Evolutionary conservation across 495 filamentous ascomycete genomes (phyloP).

Genomic region (Penicillium argentinense): DNA sequence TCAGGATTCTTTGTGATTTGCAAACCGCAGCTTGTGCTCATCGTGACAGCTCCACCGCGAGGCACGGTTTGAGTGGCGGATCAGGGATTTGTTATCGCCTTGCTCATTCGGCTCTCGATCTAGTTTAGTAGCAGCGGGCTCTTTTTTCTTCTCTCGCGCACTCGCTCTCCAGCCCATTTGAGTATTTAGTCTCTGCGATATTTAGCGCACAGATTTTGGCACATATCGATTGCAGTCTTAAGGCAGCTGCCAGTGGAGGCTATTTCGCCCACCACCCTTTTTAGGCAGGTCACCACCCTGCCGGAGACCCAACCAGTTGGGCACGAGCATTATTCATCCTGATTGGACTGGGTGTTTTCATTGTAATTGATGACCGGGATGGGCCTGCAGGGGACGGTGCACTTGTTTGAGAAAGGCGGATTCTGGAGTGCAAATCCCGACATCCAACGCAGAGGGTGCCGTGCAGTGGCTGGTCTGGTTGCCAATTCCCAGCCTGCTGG

Average conservation of each 20-base stretch:
- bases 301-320: not conserved
- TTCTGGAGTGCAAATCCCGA: not conserved
- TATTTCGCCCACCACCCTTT: not conserved
- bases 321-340: not conserved
- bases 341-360: not conserved
- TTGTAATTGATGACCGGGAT: constrained; percentile 1
- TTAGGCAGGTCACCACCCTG: not conserved
- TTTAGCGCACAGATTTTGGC: no score
- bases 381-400: constrained; percentile 5
- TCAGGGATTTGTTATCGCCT: constrained; percentile 10
- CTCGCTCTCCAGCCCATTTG: not conserved
- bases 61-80: constrained; percentile 7
- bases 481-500: constrained; percentile 23
- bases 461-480: constrained; percentile 22
- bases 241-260: no score
- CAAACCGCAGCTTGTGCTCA: not conserved
- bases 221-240: no score
- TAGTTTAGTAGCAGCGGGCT: constrained; percentile 6
- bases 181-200: not conserved
- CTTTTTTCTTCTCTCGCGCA: not conserved
- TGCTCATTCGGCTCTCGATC: constrained; percentile 6
- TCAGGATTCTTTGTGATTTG: not conserved
- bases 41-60: constrained; percentile 15
- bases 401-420: constrained; percentile 8
- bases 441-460: constrained; percentile 16